phyloP scores from a whole-genome alignment of 495 filamentous ascomycete genomes.

The Venustampulla echinocandica region DNA sequence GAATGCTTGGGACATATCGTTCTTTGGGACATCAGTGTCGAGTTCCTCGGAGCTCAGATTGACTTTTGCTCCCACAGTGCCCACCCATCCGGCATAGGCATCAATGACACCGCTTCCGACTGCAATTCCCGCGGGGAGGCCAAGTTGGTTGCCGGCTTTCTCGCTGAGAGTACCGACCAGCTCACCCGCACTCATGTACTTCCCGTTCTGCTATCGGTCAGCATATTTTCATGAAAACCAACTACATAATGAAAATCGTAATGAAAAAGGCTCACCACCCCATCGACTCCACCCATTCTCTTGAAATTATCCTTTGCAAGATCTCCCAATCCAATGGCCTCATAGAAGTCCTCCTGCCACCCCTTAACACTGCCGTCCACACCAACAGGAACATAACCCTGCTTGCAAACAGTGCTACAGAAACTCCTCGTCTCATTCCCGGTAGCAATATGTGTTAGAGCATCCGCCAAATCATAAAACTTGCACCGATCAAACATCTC shows the following conservation, averaged over 20 bases:
- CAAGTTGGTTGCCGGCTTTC: slow-evolving; percentile 73
- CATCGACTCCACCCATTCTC: slow-evolving; percentile 86
- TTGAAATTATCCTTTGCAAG: slow-evolving; percentile 77
- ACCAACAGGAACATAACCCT: slow-evolving; percentile 89
- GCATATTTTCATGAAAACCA: slow-evolving; percentile 14
- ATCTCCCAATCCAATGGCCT: slow-evolving; percentile 73
- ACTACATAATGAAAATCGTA: slow-evolving; percentile 18
- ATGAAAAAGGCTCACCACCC: slow-evolving; percentile 75
- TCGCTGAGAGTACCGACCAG: slow-evolving; percentile 76
- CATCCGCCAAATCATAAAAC: slow-evolving; percentile 91
- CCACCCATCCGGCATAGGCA: slow-evolving; percentile 97
- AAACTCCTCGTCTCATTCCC: slow-evolving; percentile 86
- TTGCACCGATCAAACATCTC: slow-evolving; percentile 86
- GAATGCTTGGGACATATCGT: slow-evolving; percentile 85
- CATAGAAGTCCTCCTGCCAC: slow-evolving; percentile 92
- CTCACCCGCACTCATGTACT: slow-evolving; percentile 84
- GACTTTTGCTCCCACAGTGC: slow-evolving; percentile 94
- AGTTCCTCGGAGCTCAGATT: slow-evolving; percentile 54
- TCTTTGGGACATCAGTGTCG: slow-evolving; percentile 50
- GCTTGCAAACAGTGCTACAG: slow-evolving; percentile 91
- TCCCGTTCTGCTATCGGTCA: slow-evolving; percentile 61
- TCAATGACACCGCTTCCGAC: slow-evolving; percentile 96
- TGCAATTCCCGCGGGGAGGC: slow-evolving; percentile 79
- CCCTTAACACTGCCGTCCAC: slow-evolving; percentile 97
- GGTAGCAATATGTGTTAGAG: slow-evolving; percentile 92